phyloP scores from a whole-genome alignment of 83 land plant species.

The Larix sibirica region DNA sequence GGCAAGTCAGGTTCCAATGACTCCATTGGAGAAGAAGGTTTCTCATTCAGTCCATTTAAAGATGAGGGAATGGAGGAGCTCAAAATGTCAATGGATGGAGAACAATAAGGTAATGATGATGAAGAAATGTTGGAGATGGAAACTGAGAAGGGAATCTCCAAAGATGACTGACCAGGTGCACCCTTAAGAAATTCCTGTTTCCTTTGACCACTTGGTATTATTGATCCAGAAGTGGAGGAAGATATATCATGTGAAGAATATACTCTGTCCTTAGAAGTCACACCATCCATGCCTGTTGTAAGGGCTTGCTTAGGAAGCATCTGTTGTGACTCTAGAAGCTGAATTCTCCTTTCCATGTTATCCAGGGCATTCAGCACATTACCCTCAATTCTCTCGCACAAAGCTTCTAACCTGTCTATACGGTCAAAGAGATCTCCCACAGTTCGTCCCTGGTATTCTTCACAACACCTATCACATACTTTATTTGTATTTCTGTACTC shows the following conservation, averaged over 20 bases:
- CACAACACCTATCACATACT: not conserved
- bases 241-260: not conserved
- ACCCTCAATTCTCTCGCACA: slow-evolving; percentile 55
- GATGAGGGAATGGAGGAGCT: not conserved
- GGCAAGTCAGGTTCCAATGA: not conserved
- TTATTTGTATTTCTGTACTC: not conserved
- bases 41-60: not conserved
- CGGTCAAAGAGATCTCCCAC: slow-evolving; percentile 46
- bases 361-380: slow-evolving; percentile 46
- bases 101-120: not conserved
- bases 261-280: not conserved
- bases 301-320: not conserved
- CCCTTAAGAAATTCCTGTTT: not conserved
- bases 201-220: not conserved
- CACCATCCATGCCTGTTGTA: not conserved
- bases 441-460: not conserved
- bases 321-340: slow-evolving; percentile 39
- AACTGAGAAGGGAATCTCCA: not conserved
- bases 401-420: slow-evolving; percentile 47
- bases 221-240: not conserved
- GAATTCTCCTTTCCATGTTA: slow-evolving; percentile 57
- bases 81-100: not conserved
- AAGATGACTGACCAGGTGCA: not conserved
- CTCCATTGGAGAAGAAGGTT: slow-evolving; percentile 1
- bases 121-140: not conserved